Base-by-base conservation (phyloP, 345 rosid genomes). In the Rhizophora apiculata region DNA sequence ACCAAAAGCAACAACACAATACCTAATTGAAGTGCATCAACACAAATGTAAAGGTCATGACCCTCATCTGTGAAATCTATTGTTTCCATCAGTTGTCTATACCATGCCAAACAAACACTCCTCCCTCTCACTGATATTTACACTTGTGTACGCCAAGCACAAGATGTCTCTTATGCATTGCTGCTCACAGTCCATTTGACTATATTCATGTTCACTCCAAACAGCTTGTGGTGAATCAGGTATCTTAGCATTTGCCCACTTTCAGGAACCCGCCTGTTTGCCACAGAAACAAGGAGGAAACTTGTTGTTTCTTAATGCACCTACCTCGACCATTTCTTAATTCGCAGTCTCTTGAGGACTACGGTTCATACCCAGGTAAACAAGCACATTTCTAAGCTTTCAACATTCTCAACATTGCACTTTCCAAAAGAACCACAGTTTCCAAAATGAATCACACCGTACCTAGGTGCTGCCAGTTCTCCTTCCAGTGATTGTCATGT, bases 11-110 rank as follows among this genome's bases (percentile, higher is more conserved):
- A 43, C 4, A 3, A 11, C 15, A 43, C 18, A n/a, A 43, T 69
- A 74, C 78, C 78, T 39, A 69, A 54, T 37, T 30, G 70, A 22
- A 24, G 18, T 10, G 76, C 65, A 26, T 72, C 76, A 21, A 65
- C 70, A 29, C 71, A 64, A 22, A 72, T 60, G 59, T 60, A 49
- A 6, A 72, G 15, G 49, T 68, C 68, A 22, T 30, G 27, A 0
- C 65, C 69, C 4, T n/a, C 68, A 1, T 11, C 4, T 30, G 31
- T 30, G 31, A 30, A 30, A 30, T 30, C 31, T 30, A 30, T 4
- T 30, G 31, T 30, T 30, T 30, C 31, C 31, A 30, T 30, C 31
- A 30, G 31, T 30, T 30, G 31, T 30, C 31, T 4, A 30, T 68
- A 68, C 73, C 68, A 74, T 27, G 26, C 8, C 11, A 68, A 49